Percentiles rank a stretch among this genome's conserved stretches.
Evolutionary conservation across 2,329 filamentous ascomycete species (phyloP).

Genomic region (Biscogniauxia mediterranea): DNA sequence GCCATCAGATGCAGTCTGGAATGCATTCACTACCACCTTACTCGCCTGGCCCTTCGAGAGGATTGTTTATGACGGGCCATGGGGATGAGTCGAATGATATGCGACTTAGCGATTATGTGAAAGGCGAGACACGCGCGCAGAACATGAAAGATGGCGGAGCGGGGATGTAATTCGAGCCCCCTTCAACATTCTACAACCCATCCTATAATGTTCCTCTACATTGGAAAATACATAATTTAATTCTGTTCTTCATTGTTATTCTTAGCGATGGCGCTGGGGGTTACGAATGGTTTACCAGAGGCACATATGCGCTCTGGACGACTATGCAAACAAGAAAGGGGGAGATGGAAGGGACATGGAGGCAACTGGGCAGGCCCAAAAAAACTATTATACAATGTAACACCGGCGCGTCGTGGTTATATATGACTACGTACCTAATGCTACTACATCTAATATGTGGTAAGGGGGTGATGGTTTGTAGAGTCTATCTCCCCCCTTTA

Average conservation of each 20-base stretch:
- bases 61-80: constrained; percentile 34
- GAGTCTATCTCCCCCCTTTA: neutral
- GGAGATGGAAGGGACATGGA: neutral
- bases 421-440: neutral
- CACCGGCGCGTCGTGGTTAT: neutral
- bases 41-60: constrained; percentile 26
- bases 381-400: neutral
- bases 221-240: neutral
- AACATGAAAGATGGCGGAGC: constrained; percentile 33
- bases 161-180: neutral
- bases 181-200: neutral
- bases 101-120: constrained; percentile 38
- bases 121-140: constrained; percentile 37
- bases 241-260: neutral
- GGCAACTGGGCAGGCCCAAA: neutral
- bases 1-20: constrained; percentile 14
- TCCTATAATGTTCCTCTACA: neutral
- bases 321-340: neutral
- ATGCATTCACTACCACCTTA: constrained; percentile 34
- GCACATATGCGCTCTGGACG: neutral
- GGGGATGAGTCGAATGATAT: constrained; percentile 36
- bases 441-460: neutral
- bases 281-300: neutral
- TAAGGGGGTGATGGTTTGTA: neutral
- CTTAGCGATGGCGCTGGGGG: neutral